A percentile compares a stretch with the other conserved stretches of the same genome.
Evolutionary conservation across 164 flowering plant genomes (phyloP).

Genomic region (Vitis amurensis): DNA sequence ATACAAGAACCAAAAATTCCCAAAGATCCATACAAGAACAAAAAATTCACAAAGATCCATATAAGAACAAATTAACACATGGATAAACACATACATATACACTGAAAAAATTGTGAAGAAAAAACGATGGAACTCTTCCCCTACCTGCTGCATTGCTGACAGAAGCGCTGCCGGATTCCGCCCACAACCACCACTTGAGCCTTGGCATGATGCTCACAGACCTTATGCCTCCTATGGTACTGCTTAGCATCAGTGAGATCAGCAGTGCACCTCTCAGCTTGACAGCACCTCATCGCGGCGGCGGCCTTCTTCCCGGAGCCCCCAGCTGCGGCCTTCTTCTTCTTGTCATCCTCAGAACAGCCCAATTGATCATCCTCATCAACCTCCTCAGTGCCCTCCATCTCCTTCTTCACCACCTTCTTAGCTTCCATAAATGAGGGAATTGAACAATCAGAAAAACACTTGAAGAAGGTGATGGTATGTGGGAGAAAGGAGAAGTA

Average conservation of each 20-base stretch:
- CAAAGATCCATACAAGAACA: not conserved
- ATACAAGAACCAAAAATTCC: not conserved
- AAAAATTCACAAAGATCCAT: not conserved
- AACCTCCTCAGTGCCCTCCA: not conserved
- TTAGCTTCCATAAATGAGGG: not conserved
- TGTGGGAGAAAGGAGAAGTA: not conserved
- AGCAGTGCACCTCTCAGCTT: conserved; percentile 47
- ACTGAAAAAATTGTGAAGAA: not conserved
- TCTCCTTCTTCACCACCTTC: conserved; percentile 5
- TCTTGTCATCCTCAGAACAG: conserved; percentile 10
- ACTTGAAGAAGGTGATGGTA: not conserved
- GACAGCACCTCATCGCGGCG: conserved; percentile 35
- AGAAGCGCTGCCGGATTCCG: conserved; percentile 49
- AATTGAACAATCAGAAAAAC: not conserved
- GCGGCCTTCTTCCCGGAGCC: conserved; percentile 7
- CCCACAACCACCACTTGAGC: conserved; percentile 47
- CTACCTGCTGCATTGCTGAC: conserved; percentile 67
- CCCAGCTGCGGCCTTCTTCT: conserved; percentile 2
- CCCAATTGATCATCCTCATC: not conserved
- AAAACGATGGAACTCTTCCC: not conserved
- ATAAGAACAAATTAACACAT: not conserved
- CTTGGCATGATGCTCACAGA: conserved; percentile 55
- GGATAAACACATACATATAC: not conserved
- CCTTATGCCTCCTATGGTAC: conserved; percentile 54
- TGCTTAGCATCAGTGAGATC: conserved; percentile 50